Conservation (phyloP, 1,284 basidiomycete species). For the Chiua sp. region DNA sequence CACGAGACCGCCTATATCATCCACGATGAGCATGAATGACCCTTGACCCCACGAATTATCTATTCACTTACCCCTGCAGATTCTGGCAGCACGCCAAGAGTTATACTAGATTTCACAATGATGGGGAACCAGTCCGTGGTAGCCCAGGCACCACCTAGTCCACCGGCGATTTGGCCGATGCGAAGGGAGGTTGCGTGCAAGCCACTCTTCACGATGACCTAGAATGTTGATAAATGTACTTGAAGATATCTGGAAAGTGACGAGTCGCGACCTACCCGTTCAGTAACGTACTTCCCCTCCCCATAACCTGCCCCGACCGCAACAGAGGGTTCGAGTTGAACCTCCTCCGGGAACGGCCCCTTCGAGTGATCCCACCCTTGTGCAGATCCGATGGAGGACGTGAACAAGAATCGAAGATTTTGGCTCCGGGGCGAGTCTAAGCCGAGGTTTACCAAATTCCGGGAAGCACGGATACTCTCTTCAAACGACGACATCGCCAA, state of each 20-base stretch:
- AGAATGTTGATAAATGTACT: background rate
- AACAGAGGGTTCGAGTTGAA: constrained; percentile 19
- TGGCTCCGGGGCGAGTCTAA: constrained; percentile 12
- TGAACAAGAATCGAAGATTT: constrained; percentile 39
- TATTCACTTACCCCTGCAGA: constrained; percentile 21
- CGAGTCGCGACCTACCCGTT: constrained; percentile 26
- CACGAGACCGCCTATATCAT: constrained; percentile 29
- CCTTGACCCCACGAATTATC: background rate
- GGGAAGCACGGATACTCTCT: constrained; percentile 22
- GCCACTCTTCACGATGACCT: constrained; percentile 30
- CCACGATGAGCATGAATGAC: background rate
- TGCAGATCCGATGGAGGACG: constrained; percentile 38
- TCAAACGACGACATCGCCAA: constrained; percentile 32
- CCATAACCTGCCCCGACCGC: constrained; percentile 27
- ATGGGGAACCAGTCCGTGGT: constrained; percentile 37
- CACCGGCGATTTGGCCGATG: constrained; percentile 36
- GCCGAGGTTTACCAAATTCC: constrained; percentile 26
- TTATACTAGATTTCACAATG: constrained; percentile 33
- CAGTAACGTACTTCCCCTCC: constrained; percentile 29
- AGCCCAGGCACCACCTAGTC: constrained; percentile 32
- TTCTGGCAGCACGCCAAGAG: constrained; percentile 29
- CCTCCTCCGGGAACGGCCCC: constrained; percentile 27
- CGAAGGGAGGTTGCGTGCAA: constrained; percentile 26
- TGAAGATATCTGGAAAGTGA: background rate
- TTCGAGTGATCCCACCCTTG: constrained; percentile 39